A percentile compares a stretch with the other conserved stretches of the same genome.
Conservation (phyloP, 2,329 filamentous ascomycete genomes). For the Curvularia sp. region DNA sequence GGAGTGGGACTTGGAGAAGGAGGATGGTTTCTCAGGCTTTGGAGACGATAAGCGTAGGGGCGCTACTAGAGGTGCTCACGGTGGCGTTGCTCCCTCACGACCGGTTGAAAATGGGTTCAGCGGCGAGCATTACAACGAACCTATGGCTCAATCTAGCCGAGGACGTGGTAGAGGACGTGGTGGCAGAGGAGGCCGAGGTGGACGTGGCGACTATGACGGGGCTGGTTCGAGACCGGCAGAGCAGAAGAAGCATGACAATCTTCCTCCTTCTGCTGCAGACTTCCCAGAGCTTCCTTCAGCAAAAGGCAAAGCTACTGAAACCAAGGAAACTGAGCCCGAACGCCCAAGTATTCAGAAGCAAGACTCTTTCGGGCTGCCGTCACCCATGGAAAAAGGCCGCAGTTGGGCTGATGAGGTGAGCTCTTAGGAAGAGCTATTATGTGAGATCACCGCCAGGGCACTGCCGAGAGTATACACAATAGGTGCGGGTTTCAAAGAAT, state of each 20-base stretch:
- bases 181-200: conserved; percentile 42
- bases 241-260: conserved; percentile 25
- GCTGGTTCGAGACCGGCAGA: conserved; percentile 15
- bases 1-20: conserved; percentile 70
- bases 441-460: neutral
- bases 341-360: conserved; percentile 39
- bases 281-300: conserved; percentile 55
- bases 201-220: conserved; percentile 35
- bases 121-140: conserved; percentile 32
- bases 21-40: conserved; percentile 60
- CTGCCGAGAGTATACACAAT: neutral
- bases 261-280: conserved; percentile 52
- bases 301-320: conserved; percentile 31
- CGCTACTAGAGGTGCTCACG: conserved; percentile 60
- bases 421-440: conserved; percentile 26
- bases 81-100: conserved; percentile 54
- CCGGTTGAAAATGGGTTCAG: conserved; percentile 29
- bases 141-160: conserved; percentile 26
- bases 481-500: neutral
- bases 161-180: conserved; percentile 46
- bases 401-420: conserved; percentile 58
- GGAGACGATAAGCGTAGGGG: conserved; percentile 53
- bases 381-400: conserved; percentile 40
- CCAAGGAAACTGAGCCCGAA: conserved; percentile 31
- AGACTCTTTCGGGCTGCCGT: conserved; percentile 44